A percentile compares a stretch with the other conserved stretches of the same genome.
Conservation (phyloP, 1,139 yeast genomes). For the Diutina rugosa region DNA sequence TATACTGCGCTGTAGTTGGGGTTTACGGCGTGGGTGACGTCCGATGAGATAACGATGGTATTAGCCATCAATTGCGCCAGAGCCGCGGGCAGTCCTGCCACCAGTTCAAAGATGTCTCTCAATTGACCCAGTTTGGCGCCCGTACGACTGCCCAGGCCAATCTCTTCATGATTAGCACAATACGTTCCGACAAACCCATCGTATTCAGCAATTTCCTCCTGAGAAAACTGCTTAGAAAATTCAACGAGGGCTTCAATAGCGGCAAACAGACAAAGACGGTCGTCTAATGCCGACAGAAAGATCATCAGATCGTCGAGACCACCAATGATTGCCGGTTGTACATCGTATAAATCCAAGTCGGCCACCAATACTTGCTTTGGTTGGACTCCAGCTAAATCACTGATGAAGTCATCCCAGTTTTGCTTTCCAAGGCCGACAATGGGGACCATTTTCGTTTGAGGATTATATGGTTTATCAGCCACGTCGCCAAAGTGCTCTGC, state of each 20-base stretch:
- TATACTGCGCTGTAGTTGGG: conserved; percentile 29
- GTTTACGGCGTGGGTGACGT: conserved; percentile 33
- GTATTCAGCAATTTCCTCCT: conserved; percentile 8
- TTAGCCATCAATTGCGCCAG: conserved; percentile 23
- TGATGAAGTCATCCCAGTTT: conserved; percentile 19
- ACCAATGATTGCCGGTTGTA: conserved; percentile 27
- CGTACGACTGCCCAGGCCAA: conserved; percentile 12
- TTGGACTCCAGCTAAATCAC: conserved; percentile 15
- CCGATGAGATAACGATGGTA: conserved; percentile 28
- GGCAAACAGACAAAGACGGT: conserved; percentile 29
- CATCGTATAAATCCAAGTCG: conserved; percentile 30
- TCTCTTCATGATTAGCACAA: conserved; percentile 32
- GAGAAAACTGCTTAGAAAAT: conserved; percentile 9
- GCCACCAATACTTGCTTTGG: conserved; percentile 17
- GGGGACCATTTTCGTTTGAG: conserved; percentile 30
- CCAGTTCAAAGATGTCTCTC: conserved; percentile 9
- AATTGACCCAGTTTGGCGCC: background rate
- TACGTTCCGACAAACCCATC: conserved; percentile 24
- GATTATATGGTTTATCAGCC: conserved; percentile 20
- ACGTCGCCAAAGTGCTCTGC: conserved; percentile 11
- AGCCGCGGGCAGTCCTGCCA: conserved; percentile 26
- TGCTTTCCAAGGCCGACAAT: conserved; percentile 22
- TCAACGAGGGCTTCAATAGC: conserved; percentile 25
- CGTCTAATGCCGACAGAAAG: conserved; percentile 32
- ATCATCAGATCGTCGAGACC: conserved; percentile 28